phyloP scores from a whole-genome alignment of 2,329 filamentous ascomycete species.

The Penicillium concentricum region DNA sequence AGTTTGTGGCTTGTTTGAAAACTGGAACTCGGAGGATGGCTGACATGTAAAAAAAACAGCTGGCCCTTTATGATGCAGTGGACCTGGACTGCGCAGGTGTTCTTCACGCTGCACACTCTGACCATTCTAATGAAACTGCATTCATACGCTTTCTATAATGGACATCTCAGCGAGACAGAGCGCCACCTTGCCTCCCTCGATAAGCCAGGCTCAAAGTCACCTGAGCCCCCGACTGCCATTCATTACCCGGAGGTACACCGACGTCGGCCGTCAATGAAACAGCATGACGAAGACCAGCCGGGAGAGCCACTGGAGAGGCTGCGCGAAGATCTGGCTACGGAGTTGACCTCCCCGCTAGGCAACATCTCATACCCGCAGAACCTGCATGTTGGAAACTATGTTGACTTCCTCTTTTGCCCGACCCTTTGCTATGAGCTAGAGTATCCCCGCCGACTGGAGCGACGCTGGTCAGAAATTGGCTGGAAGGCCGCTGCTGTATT shows the following conservation, averaged over 20 bases:
- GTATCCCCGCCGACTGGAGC: slow-evolving; percentile 76
- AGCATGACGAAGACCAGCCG: slow-evolving; percentile 35
- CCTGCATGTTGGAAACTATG: slow-evolving; percentile 76
- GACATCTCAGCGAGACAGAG: slow-evolving; percentile 85
- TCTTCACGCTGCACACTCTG: slow-evolving; percentile 85
- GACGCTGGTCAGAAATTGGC: slow-evolving; percentile 76
- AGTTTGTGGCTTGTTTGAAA: slow-evolving; percentile 22
- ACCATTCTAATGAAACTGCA: slow-evolving; percentile 98
- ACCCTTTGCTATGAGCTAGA: slow-evolving; percentile 97
- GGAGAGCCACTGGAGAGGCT: slow-evolving; percentile 62
- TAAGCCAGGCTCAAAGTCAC: slow-evolving; percentile 64
- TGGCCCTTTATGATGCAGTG: slow-evolving; percentile 83
- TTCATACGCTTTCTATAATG: slow-evolving; percentile 97
- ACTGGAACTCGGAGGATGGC: not conserved
- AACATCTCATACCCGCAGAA: slow-evolving; percentile 88
- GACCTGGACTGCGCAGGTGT: slow-evolving; percentile 98
- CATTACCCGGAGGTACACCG: slow-evolving; percentile 64
- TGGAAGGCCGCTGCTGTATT: slow-evolving; percentile 88
- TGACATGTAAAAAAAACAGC: slow-evolving; percentile 35
- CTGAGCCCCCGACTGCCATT: slow-evolving; percentile 62
- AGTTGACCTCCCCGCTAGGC: slow-evolving; percentile 87
- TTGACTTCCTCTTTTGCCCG: slow-evolving; percentile 86
- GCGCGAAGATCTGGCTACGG: slow-evolving; percentile 81
- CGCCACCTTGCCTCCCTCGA: slow-evolving; percentile 78
- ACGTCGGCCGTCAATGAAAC: slow-evolving; percentile 28